A percentile compares a stretch with the other conserved stretches of the same genome.
phyloP scores from a whole-genome alignment of 139 green algal genomes.

The Pseudopediastrum boryanum region DNA sequence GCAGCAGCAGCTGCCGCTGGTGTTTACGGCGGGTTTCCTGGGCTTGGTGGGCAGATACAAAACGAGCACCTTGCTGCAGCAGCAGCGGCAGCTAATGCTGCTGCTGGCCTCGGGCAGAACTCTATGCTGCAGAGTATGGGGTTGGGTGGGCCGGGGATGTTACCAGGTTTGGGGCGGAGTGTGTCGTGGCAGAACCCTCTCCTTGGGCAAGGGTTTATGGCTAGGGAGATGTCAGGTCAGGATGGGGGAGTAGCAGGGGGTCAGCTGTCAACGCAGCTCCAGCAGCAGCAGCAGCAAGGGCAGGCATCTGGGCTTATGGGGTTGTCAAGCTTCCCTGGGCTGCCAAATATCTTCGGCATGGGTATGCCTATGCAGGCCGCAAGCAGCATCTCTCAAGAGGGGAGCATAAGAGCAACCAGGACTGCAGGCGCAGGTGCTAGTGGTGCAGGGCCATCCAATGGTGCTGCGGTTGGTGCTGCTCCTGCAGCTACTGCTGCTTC shows the following conservation, averaged over 20 bases:
- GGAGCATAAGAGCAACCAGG: not conserved
- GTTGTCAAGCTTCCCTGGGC: too few relatives aligned
- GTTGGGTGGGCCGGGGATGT: too few relatives aligned
- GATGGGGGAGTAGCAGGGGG: not conserved
- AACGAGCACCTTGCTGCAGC: not conserved
- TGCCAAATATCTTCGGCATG: not conserved
- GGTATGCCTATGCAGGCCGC: not conserved
- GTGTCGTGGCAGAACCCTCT: not conserved
- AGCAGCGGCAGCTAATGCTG: not conserved
- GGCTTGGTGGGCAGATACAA: not conserved
- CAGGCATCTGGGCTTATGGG: too few relatives aligned
- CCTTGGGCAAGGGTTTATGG: not conserved
- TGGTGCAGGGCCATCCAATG: not conserved
- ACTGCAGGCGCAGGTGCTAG: not conserved
- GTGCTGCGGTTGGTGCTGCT: not conserved
- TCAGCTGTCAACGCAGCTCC: not conserved
- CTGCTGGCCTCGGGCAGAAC: too few relatives aligned
- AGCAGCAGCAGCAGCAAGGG: not conserved
- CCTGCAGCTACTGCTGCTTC: not conserved
- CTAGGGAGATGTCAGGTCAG: not conserved
- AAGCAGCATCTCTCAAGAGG: not conserved
- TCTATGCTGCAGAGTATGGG: too few relatives aligned
- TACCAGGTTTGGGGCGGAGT: too few relatives aligned
- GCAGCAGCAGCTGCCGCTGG: conserved; percentile 23
- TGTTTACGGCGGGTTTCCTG: too few relatives aligned